A percentile compares a stretch with the other conserved stretches of the same genome.
Conservation (phyloP, 306 rosid species). For the Cicer bijugum region DNA sequence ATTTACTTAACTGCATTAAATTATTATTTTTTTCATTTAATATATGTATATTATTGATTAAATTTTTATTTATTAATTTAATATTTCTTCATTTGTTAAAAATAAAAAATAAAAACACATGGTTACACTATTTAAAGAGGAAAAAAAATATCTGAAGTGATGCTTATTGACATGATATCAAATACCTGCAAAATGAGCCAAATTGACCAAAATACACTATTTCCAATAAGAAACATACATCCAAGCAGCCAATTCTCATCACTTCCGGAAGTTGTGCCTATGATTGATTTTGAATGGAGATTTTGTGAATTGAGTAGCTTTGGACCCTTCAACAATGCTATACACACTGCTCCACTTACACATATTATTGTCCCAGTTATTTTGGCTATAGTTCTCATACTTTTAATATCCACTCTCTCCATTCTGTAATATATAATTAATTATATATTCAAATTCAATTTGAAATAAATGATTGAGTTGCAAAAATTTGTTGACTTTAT, state of each 20-base stretch:
- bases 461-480: neutral
- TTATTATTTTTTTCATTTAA: too few relatives aligned
- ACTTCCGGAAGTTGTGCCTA: neutral
- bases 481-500: neutral
- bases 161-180: too few relatives aligned
- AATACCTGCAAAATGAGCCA: conserved; percentile 14
- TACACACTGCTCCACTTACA: conserved; percentile 57
- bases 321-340: conserved; percentile 63
- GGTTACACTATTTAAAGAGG: too few relatives aligned
- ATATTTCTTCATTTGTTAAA: too few relatives aligned
- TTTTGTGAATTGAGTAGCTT: conserved; percentile 52
- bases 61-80: too few relatives aligned
- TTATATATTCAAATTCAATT: neutral
- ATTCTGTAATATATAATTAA: conserved; percentile 36
- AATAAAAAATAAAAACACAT: too few relatives aligned
- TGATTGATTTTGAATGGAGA: conserved; percentile 34
- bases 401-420: conserved; percentile 51
- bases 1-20: too few relatives aligned
- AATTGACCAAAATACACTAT: neutral
- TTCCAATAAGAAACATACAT: neutral
- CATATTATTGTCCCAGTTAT: conserved; percentile 60
- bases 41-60: too few relatives aligned
- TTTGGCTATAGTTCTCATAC: conserved; percentile 60
- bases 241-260: conserved; percentile 4
- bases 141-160: too few relatives aligned